These are phyloP conservation scores for Boletus eberwhitei DNA, from an alignment of 768 basidiomycete species.

Conservation along the genomic window DNA sequence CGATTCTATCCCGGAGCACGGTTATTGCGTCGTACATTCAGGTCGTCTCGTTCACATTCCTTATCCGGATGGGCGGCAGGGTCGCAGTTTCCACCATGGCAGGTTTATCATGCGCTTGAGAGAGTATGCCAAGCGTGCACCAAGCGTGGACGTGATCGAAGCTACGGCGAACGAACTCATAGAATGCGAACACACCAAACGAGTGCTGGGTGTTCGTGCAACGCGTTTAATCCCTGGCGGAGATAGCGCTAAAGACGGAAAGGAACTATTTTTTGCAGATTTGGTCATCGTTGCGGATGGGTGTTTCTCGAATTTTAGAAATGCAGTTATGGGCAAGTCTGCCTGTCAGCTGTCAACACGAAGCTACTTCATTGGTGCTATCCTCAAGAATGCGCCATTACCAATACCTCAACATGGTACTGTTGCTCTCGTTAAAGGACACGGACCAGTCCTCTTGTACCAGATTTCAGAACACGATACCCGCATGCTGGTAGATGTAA, in stretches of 20 bases:
- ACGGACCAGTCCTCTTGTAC: slow-evolving; percentile 89
- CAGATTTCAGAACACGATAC: slow-evolving; percentile 89
- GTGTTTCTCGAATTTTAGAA: slow-evolving; percentile 91
- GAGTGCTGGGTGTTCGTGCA: slow-evolving; percentile 66
- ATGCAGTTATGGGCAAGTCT: slow-evolving; percentile 53
- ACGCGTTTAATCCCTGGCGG: slow-evolving; percentile 38
- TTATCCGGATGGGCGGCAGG: slow-evolving; percentile 71
- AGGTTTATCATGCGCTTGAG: slow-evolving; percentile 80
- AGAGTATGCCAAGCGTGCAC: slow-evolving; percentile 54
- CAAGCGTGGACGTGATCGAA: slow-evolving; percentile 77
- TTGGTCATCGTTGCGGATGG: slow-evolving; percentile 91
- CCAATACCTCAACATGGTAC: slow-evolving; percentile 81
- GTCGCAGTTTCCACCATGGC: slow-evolving; percentile 93
- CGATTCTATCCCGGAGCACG: slow-evolving; percentile 76
- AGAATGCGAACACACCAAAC: slow-evolving; percentile 46
- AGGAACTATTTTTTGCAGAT: slow-evolving; percentile 63
- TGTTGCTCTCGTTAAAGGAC: slow-evolving; percentile 73
- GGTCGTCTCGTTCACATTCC: slow-evolving; percentile 81
- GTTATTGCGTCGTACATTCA: slow-evolving; percentile 73
- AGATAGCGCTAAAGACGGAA: slow-evolving; percentile 35
- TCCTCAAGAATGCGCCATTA: slow-evolving; percentile 72
- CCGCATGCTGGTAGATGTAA: slow-evolving; percentile 90
- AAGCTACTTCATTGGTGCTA: slow-evolving; percentile 81
- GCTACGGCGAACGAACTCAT: slow-evolving; percentile 79
- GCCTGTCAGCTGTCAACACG: slow-evolving; percentile 51